Conservation (phyloP, 257 asterid genomes). For the Craterostigma plantagineum region DNA sequence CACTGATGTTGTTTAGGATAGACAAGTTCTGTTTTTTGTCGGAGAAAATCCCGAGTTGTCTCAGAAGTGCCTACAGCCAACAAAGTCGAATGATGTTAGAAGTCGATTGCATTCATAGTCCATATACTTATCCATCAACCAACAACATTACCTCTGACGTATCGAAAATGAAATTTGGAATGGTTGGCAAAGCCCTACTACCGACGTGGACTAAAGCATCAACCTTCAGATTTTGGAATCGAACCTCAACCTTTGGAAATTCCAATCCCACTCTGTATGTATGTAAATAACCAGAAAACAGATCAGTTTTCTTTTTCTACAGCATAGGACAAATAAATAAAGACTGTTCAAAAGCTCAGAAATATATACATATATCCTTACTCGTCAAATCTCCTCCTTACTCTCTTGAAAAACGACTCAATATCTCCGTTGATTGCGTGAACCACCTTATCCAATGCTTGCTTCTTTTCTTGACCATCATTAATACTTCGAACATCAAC, state of each 20-base stretch:
- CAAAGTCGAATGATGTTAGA: no score
- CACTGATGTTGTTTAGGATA: slow-evolving; percentile 37
- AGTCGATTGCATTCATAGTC: no score
- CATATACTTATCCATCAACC: no score
- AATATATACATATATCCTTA: slow-evolving; percentile 27
- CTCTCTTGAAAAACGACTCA: slow-evolving; percentile 41
- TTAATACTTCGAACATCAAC: slow-evolving; percentile 35
- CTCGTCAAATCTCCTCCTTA: slow-evolving; percentile 69
- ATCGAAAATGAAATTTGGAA: slow-evolving; percentile 52
- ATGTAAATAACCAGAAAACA: slow-evolving; percentile 3
- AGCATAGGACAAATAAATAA: no score
- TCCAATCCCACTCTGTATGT: slow-evolving; percentile 46
- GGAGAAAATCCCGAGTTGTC: slow-evolving; percentile 37
- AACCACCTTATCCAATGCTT: slow-evolving; percentile 40
- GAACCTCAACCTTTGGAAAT: slow-evolving; percentile 51
- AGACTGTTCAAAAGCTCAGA: not conserved
- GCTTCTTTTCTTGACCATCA: slow-evolving; percentile 25
- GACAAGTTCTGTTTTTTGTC: slow-evolving; percentile 33
- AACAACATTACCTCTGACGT: slow-evolving; percentile 42
- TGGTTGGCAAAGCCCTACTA: slow-evolving; percentile 60
- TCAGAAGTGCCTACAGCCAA: slow-evolving; percentile 30
- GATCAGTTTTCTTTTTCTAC: no score
- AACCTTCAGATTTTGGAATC: slow-evolving; percentile 45
- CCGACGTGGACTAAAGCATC: slow-evolving; percentile 56
- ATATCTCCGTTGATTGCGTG: slow-evolving; percentile 32